A percentile compares a stretch with the other conserved stretches of the same genome.
Evolutionary conservation across 148 eudicot genomes (phyloP).

Genomic region (Camellia lanceoleosa): DNA sequence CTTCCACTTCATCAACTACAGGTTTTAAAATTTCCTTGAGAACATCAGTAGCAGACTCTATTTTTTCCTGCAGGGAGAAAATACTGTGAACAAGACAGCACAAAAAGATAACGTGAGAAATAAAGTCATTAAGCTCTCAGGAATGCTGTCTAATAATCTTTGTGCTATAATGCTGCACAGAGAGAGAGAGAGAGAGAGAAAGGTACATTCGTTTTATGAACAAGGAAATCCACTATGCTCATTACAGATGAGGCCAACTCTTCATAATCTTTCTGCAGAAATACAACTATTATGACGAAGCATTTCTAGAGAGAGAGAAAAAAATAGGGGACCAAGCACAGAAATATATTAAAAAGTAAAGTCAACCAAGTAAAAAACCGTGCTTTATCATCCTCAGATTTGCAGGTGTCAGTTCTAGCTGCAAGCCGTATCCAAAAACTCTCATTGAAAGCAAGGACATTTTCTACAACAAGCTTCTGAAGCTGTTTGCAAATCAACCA

Average conservation of each 20-base stretch:
- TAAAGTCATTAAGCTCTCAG: neutral
- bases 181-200: conserved; percentile 20
- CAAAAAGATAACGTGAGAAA: conserved; percentile 1
- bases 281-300: conserved; percentile 3
- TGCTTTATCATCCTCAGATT: conserved; percentile 97
- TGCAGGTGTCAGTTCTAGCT: conserved; percentile 91
- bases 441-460: conserved; percentile 91
- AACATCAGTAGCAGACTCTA: conserved; percentile 85
- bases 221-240: conserved; percentile 85
- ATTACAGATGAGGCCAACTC: conserved; percentile 80
- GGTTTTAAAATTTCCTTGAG: conserved; percentile 80
- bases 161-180: neutral
- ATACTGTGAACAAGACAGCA: conserved; percentile 7
- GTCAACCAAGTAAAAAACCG: conserved; percentile 33
- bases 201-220: conserved; percentile 76
- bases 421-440: conserved; percentile 97
- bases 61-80: conserved; percentile 67
- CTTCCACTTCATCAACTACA: conserved; percentile 67
- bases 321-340: neutral
- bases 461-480: conserved; percentile 84
- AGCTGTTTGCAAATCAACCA: conserved; percentile 45
- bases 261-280: conserved; percentile 90
- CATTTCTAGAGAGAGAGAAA: neutral
- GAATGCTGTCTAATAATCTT: conserved; percentile 10
- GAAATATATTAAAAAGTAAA: conserved; percentile 11